Conservation (phyloP, 2,329 filamentous ascomycete genomes). For the Ophiostoma sp. region DNA sequence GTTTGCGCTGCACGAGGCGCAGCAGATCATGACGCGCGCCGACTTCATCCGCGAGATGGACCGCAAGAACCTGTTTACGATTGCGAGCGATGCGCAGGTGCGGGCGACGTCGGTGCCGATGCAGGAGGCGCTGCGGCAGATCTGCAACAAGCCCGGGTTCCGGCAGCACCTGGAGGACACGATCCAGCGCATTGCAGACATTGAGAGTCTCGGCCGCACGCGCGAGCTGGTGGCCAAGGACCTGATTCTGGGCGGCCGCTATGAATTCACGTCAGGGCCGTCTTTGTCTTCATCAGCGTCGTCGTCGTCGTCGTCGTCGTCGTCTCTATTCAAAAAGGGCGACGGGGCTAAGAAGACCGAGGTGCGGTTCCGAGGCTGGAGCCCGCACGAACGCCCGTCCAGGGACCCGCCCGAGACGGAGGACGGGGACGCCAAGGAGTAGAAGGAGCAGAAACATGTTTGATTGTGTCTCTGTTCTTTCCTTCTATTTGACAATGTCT, state of each 20-base stretch:
- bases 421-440: neutral
- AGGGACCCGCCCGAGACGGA: conserved; percentile 17
- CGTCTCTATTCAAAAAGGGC: neutral
- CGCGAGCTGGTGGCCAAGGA: conserved; percentile 94
- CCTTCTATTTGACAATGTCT: neutral
- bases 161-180: conserved; percentile 76
- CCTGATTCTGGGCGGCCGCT: conserved; percentile 76
- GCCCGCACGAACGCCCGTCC: conserved; percentile 25
- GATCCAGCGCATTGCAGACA: conserved; percentile 77
- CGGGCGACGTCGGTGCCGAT: conserved; percentile 93
- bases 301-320: neutral
- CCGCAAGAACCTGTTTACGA: conserved; percentile 90
- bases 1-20: conserved; percentile 73
- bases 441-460: neutral
- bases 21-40: conserved; percentile 89
- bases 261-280: conserved; percentile 47
- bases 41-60: conserved; percentile 94
- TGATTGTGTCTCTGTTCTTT: neutral
- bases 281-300: neutral
- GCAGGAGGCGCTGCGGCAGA: conserved; percentile 84
- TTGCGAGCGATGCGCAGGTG: conserved; percentile 79
- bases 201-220: conserved; percentile 90
- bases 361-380: conserved; percentile 26
- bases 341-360: conserved; percentile 17
- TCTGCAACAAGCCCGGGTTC: conserved; percentile 72